Percentiles rank a stretch among this genome's conserved stretches.
Evolutionary conservation across 345 rosid genomes (phyloP).

Genomic region (Pugionium dolabratum): DNA sequence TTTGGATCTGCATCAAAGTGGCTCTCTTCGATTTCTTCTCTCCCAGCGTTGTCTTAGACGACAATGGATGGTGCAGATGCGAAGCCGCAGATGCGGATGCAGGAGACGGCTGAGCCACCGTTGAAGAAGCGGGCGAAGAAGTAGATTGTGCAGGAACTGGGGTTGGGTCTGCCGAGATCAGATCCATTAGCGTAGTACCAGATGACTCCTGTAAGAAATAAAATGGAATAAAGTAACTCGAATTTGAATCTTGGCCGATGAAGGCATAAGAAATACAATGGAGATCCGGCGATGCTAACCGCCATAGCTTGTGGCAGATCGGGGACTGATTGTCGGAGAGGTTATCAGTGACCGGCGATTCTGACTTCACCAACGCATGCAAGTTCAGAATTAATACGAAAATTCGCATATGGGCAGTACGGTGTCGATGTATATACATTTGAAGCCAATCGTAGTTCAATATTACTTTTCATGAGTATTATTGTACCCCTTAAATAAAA

Average conservation of each 20-base stretch:
- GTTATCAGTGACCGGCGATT: slow-evolving; percentile 24
- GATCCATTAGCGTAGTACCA: slow-evolving; percentile 96
- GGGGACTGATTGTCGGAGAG: slow-evolving; percentile 22
- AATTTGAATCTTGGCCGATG: slow-evolving; percentile 16
- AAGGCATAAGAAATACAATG: slow-evolving; percentile 8
- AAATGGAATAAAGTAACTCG: slow-evolving; percentile 5
- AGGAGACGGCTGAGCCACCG: slow-evolving; percentile 35
- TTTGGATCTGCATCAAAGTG: slow-evolving; percentile 87
- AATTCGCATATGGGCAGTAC: no score
- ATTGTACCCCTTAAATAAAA: no score
- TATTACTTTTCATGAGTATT: no score
- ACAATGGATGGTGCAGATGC: slow-evolving; percentile 39
- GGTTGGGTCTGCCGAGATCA: slow-evolving; percentile 87
- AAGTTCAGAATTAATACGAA: no score
- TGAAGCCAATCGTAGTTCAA: no score
- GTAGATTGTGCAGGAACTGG: slow-evolving; percentile 49
- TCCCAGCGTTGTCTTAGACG: slow-evolving; percentile 61
- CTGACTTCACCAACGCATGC: background rate
- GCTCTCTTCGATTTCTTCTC: slow-evolving; percentile 86
- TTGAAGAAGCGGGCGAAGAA: slow-evolving; percentile 43
- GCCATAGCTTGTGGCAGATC: slow-evolving; percentile 42
- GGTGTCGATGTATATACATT: no score
- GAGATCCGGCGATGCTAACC: slow-evolving; percentile 39
- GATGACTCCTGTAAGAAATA: slow-evolving; percentile 60
- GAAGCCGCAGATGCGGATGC: slow-evolving; percentile 33